phyloP scores from a whole-genome alignment of 2,329 filamentous ascomycete genomes.

The Allantophomopsis lycopodina region DNA sequence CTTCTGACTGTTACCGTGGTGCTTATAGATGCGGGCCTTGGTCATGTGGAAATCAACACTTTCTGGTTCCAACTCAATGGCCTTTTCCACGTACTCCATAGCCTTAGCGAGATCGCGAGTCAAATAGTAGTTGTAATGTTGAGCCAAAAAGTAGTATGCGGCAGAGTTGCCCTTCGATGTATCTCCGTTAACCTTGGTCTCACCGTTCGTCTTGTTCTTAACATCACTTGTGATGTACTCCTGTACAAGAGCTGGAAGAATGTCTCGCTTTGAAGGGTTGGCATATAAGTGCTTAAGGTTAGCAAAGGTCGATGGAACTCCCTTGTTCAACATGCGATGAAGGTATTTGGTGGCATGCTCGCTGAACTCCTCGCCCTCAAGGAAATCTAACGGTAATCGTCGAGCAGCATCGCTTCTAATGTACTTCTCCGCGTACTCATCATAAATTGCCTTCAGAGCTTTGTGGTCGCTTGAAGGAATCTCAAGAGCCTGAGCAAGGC shows the following conservation, averaged over 20 bases:
- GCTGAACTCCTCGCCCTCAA: slow-evolving; percentile 73
- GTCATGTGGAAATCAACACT: slow-evolving; percentile 91
- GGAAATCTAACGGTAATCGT: slow-evolving; percentile 79
- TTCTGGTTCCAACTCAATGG: slow-evolving; percentile 64
- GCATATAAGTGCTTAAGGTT: slow-evolving; percentile 91
- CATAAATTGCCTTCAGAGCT: slow-evolving; percentile 61
- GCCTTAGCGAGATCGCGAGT: slow-evolving; percentile 79
- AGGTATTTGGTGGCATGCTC: slow-evolving; percentile 68
- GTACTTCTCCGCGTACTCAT: slow-evolving; percentile 68
- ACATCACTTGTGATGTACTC: slow-evolving; percentile 56
- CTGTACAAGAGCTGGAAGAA: slow-evolving; percentile 61
- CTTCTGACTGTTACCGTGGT: slow-evolving; percentile 64
- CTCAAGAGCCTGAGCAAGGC: slow-evolving; percentile 54
- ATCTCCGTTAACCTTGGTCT: slow-evolving; percentile 27
- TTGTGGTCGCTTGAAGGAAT: slow-evolving; percentile 46
- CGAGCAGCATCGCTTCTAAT: slow-evolving; percentile 75
- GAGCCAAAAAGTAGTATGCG: slow-evolving; percentile 83
- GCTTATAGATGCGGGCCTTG: slow-evolving; percentile 89
- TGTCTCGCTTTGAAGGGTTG: slow-evolving; percentile 63
- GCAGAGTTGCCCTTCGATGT: slow-evolving; percentile 58
- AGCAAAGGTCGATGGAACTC: slow-evolving; percentile 89
- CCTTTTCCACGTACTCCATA: slow-evolving; percentile 67
- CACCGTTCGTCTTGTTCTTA: slow-evolving; percentile 26
- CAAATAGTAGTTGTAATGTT: slow-evolving; percentile 89
- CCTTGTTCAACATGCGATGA: slow-evolving; percentile 74